Evolutionary conservation across 179 eudicot genomes (phyloP).

Genomic region (Pouteria campechiana): DNA sequence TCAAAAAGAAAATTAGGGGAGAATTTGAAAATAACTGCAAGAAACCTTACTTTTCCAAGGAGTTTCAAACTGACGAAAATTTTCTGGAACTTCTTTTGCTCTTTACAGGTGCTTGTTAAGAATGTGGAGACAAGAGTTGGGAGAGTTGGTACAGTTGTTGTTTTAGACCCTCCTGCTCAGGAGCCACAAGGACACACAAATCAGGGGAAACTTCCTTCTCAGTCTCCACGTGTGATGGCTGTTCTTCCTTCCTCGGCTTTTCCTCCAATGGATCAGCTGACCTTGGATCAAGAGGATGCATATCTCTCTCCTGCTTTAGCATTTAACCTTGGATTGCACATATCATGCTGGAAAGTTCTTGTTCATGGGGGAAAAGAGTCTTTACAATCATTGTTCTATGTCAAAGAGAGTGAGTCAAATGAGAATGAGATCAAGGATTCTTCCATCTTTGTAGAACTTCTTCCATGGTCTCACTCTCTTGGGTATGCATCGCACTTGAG

Average conservation of each 20-base stretch:
- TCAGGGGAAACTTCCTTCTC: constrained; percentile 16
- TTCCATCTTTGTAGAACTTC: constrained; percentile 32
- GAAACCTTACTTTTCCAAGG: no score
- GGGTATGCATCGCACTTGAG: constrained; percentile 84
- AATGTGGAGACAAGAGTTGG: constrained; percentile 34
- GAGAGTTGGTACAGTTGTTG: constrained; percentile 71
- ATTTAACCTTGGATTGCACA: constrained; percentile 67
- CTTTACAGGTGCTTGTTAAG: constrained; percentile 41
- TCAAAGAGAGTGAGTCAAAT: constrained; percentile 17
- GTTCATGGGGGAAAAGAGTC: constrained; percentile 58
- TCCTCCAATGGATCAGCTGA: constrained; percentile 12
- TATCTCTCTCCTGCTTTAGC: constrained; percentile 79
- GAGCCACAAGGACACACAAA: constrained; percentile 12
- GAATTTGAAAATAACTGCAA: no score
- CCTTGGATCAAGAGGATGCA: constrained; percentile 40
- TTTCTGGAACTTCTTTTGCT: no score
- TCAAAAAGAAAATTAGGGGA: no score
- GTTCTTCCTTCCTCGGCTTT: constrained; percentile 49
- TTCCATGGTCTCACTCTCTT: constrained; percentile 55
- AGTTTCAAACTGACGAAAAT: no score
- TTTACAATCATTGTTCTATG: constrained; percentile 53
- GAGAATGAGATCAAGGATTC: constrained; percentile 17
- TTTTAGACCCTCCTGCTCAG: constrained; percentile 76
- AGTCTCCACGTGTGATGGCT: constrained; percentile 26
- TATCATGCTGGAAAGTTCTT: constrained; percentile 66